A percentile compares a stretch with the other conserved stretches of the same genome.
These are phyloP conservation scores for Saturnispora sekii DNA, from an alignment of 805 yeast genomes.

Conservation along the genomic window DNA sequence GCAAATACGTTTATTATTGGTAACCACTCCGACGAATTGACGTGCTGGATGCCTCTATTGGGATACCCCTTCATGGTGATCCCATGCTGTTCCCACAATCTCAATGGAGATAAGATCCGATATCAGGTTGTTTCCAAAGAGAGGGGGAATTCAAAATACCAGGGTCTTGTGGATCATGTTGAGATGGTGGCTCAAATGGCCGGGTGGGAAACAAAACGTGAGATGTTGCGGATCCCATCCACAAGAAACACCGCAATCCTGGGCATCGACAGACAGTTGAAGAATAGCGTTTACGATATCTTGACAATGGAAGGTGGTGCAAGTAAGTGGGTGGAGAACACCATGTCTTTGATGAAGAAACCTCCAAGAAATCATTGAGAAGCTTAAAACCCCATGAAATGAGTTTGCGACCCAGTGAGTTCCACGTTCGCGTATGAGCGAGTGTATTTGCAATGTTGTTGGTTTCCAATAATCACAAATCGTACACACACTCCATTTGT, in stretches of 20 bases:
- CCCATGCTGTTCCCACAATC: conserved; percentile 90
- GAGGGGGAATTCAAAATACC: conserved; percentile 54
- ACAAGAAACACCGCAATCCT: conserved; percentile 88
- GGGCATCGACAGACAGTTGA: conserved; percentile 29
- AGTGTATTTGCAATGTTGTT: too few species aligned
- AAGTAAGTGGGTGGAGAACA: conserved; percentile 79
- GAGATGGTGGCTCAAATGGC: conserved; percentile 52
- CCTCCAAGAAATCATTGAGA: conserved; percentile 58
- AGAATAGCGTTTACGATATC: conserved; percentile 39
- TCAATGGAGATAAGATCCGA: conserved; percentile 67
- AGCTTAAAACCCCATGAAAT: neutral
- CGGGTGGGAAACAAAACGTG: conserved; percentile 83
- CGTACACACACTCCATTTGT: too few species aligned
- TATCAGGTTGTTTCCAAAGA: conserved; percentile 37
- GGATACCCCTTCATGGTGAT: conserved; percentile 85
- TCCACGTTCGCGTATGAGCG: too few species aligned
- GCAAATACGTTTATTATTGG: conserved; percentile 76
- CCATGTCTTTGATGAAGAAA: conserved; percentile 59
- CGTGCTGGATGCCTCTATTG: conserved; percentile 89
- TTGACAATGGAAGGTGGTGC: conserved; percentile 79
- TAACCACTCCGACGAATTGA: conserved; percentile 89
- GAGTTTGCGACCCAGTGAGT: too few species aligned
- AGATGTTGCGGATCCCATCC: conserved; percentile 86
- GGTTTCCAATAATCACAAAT: too few species aligned
- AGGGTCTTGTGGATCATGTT: conserved; percentile 78